These are phyloP conservation scores for Letharia lupina DNA, from an alignment of 495 filamentous ascomycete species.

Conservation along the genomic window DNA sequence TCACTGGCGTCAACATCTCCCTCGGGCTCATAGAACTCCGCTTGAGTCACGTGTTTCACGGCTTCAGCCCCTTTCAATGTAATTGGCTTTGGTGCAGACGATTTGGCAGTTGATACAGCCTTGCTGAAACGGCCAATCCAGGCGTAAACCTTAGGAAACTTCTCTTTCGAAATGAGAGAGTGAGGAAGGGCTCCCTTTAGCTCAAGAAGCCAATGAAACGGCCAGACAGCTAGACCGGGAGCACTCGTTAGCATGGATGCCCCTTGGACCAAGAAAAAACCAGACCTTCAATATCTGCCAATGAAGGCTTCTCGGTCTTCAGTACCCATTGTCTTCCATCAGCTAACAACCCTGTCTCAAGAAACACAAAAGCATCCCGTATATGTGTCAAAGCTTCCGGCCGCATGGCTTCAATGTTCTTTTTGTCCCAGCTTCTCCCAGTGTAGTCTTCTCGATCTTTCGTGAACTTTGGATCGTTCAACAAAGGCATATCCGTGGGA, in stretches of 20 bases:
- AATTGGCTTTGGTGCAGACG: conserved; percentile 26
- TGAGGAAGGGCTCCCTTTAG: conserved; percentile 41
- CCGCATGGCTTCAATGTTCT: conserved; percentile 28
- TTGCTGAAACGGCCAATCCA: conserved; percentile 48
- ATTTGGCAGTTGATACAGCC: conserved; percentile 27
- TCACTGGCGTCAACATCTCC: conserved; percentile 35
- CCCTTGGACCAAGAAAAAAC: background rate
- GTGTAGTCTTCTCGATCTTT: conserved; percentile 45
- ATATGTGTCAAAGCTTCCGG: conserved; percentile 42
- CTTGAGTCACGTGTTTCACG: conserved; percentile 30
- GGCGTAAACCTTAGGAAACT: conserved; percentile 45
- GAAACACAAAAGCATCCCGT: conserved; percentile 33
- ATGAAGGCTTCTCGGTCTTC: conserved; percentile 33
- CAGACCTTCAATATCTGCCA: conserved; percentile 53
- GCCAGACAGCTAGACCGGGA: conserved; percentile 41
- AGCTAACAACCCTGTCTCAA: conserved; percentile 46
- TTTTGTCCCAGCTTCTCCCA: conserved; percentile 30
- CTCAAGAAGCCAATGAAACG: conserved; percentile 48
- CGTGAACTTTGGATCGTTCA: conserved; percentile 42
- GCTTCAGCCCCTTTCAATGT: conserved; percentile 44
- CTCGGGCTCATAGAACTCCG: conserved; percentile 32
- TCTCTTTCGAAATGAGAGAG: conserved; percentile 32
- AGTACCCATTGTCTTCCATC: conserved; percentile 54
- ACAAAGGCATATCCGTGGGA: conserved; percentile 38
- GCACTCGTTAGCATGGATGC: background rate